These are phyloP conservation scores for Panicum hallii DNA, from an alignment of 202 grass and related monocot genomes.

Conservation along the genomic window DNA sequence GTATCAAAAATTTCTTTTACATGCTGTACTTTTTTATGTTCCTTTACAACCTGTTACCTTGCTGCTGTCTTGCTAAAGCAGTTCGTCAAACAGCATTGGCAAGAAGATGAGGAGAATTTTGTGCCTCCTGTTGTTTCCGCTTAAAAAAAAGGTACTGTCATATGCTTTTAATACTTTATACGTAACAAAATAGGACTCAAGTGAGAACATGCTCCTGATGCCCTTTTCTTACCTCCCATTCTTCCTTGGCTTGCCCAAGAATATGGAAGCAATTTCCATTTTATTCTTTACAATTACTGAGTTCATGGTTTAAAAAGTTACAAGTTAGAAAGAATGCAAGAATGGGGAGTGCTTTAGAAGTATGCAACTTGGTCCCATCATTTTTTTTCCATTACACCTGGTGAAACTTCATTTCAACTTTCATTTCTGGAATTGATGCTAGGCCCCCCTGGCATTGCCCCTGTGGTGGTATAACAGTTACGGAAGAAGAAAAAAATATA, in stretches of 20 bases:
- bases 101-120: slow-evolving; percentile 90
- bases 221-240: background rate
- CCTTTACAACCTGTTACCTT: slow-evolving; percentile 73
- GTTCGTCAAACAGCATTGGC: slow-evolving; percentile 97
- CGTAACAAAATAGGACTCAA: background rate
- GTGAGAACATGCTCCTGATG: slow-evolving; percentile 16
- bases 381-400: background rate
- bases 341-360: background rate
- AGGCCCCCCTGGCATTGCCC: too few species aligned
- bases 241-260: background rate
- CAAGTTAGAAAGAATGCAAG: background rate
- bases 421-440: slow-evolving; percentile 10
- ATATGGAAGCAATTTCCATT: background rate
- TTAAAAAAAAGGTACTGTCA: slow-evolving; percentile 77
- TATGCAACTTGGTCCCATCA: background rate
- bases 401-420: background rate
- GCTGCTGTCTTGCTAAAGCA: slow-evolving; percentile 97
- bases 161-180: slow-evolving; percentile 13
- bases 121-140: slow-evolving; percentile 77
- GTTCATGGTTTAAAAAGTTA: background rate
- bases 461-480: too few species aligned
- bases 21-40: slow-evolving; percentile 19
- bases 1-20: background rate
- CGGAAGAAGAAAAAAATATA: too few species aligned
- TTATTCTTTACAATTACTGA: slow-evolving; percentile 4